Conservation (phyloP, 768 basidiomycete species). For the Scleroderma bovista region DNA sequence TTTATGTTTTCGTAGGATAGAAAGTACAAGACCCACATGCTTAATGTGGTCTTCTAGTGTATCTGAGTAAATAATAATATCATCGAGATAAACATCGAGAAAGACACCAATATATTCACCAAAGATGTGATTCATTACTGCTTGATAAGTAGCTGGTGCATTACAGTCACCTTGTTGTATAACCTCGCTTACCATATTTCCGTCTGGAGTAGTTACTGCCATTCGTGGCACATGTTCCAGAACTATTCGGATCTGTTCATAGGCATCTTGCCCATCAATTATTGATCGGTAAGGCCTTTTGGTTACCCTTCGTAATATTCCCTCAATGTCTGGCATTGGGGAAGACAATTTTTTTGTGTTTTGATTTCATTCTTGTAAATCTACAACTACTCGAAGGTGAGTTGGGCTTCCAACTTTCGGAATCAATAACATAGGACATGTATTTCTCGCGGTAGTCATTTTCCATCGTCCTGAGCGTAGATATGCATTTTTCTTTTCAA, state of each 20-base stretch:
- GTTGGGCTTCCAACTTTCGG: neutral
- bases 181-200: conserved; percentile 39
- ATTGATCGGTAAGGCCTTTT: too few species aligned
- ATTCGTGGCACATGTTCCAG: too few species aligned
- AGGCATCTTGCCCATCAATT: too few species aligned
- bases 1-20: conserved; percentile 27
- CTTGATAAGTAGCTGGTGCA: conserved; percentile 36
- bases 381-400: neutral
- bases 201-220: too few species aligned
- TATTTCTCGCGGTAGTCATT: neutral
- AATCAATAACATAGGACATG: conserved; percentile 4
- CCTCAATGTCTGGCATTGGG: conserved; percentile 49
- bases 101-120: conserved; percentile 23
- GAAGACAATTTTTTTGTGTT: conserved; percentile 13
- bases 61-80: conserved; percentile 32
- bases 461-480: neutral
- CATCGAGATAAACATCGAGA: conserved; percentile 33
- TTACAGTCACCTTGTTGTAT: conserved; percentile 32
- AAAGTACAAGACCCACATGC: conserved; percentile 31
- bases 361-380: conserved; percentile 8
- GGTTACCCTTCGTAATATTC: too few species aligned
- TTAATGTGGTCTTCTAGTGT: conserved; percentile 24
- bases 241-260: too few species aligned
- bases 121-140: conserved; percentile 39
- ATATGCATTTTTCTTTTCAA: neutral